phyloP scores from a whole-genome alignment of 108 stramenopile species.

The Skeletonema grethae region DNA sequence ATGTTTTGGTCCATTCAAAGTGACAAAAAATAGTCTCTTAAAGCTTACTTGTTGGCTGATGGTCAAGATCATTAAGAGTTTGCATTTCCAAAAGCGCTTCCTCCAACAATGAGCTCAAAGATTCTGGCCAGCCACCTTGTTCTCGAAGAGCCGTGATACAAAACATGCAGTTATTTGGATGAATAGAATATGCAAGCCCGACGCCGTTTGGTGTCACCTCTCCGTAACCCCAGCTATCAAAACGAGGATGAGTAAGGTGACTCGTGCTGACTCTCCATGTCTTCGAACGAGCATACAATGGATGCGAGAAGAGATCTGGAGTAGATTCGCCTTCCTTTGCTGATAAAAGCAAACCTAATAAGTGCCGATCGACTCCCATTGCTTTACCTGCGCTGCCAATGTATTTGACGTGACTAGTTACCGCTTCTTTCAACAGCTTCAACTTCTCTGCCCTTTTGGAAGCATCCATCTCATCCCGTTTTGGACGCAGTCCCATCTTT shows the following conservation, averaged over 20 bases:
- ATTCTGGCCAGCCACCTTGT: conserved; percentile 61
- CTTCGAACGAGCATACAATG: conserved; percentile 75
- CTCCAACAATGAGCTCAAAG: conserved; percentile 68
- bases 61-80: conserved; percentile 59
- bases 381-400: conserved; percentile 73
- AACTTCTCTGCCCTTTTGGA: conserved; percentile 52
- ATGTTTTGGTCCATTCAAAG: no score
- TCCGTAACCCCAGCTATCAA: conserved; percentile 92
- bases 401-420: conserved; percentile 72
- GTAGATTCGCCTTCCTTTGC: conserved; percentile 59
- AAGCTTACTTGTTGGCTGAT: conserved; percentile 60
- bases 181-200: conserved; percentile 86
- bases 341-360: conserved; percentile 78
- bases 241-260: conserved; percentile 86
- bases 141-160: conserved; percentile 76
- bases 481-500: conserved; percentile 56
- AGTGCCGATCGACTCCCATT: conserved; percentile 85
- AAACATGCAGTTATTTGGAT: conserved; percentile 73
- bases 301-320: conserved; percentile 75
- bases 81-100: conserved; percentile 87
- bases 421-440: conserved; percentile 65
- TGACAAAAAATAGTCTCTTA: conserved; percentile 29
- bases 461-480: conserved; percentile 45
- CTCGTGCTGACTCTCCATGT: conserved; percentile 90
- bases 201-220: conserved; percentile 91